Evolutionary conservation across 768 basidiomycete genomes (phyloP).

Genomic region (Favolaschia claudopus): DNA sequence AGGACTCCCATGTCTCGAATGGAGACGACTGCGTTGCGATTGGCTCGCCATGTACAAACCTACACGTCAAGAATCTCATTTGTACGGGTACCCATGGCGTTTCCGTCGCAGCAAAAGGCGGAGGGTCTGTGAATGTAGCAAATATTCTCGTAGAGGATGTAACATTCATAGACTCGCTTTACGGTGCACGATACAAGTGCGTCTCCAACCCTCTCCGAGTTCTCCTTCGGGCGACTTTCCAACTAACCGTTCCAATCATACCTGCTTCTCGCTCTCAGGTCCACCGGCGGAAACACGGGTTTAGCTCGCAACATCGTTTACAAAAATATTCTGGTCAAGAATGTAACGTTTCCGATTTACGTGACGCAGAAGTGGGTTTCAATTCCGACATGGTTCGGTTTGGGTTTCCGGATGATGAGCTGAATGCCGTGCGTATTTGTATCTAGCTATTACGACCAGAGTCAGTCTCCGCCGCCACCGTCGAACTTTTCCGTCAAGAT

Average conservation of each 20-base stretch:
- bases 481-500: conserved; percentile 19
- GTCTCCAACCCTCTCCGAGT: too few species aligned
- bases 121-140: conserved; percentile 16
- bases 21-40: conserved; percentile 24
- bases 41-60: conserved; percentile 21
- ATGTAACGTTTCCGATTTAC: conserved; percentile 24
- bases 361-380: conserved; percentile 22
- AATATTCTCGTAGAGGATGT: conserved; percentile 24
- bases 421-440: background rate
- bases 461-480: conserved; percentile 23
- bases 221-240: background rate
- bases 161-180: conserved; percentile 18
- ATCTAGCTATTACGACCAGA: conserved; percentile 21
- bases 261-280: too few species aligned
- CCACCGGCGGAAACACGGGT: conserved; percentile 8
- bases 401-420: background rate
- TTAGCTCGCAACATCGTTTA: conserved; percentile 19
- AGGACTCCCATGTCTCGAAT: conserved; percentile 11
- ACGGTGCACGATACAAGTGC: conserved; percentile 24
- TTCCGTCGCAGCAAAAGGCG: conserved; percentile 23
- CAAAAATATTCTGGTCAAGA: conserved; percentile 12
- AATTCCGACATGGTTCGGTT: background rate
- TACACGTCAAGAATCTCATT: conserved; percentile 13
- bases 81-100: conserved; percentile 26
- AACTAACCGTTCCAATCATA: too few species aligned